These are phyloP conservation scores for Colletotrichum sp. DNA, from an alignment of 2,329 filamentous ascomycete genomes.

Conservation along the genomic window DNA sequence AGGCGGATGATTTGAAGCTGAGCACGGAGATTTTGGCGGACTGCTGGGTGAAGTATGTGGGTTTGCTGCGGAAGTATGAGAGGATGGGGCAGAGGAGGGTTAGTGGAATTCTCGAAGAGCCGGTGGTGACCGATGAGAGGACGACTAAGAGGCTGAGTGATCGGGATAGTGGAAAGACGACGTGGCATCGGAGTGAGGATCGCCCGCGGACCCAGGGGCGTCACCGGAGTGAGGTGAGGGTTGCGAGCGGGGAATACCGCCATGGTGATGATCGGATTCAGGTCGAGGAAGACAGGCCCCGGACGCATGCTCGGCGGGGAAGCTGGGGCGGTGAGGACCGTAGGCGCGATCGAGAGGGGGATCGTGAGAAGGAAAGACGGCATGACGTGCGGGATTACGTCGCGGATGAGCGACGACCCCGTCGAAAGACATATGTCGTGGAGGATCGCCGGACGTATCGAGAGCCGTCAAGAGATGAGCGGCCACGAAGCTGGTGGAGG, in stretches of 20 bases:
- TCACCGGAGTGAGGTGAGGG: background rate
- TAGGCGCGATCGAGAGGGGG: background rate
- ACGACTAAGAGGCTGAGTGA: background rate
- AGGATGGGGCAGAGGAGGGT: conserved; percentile 2
- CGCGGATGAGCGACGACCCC: background rate
- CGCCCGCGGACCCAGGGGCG: background rate
- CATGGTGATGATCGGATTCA: background rate
- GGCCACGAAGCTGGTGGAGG: background rate
- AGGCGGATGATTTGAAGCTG: conserved; percentile 3
- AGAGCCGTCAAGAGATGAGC: background rate
- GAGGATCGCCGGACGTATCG: background rate
- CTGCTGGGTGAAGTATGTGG: conserved; percentile 12
- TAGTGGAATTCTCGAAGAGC: background rate
- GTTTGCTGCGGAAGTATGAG: conserved; percentile 12
- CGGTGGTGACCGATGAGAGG: background rate
- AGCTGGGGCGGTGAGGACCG: background rate
- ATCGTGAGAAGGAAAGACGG: background rate
- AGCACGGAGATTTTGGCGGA: conserved; percentile 4
- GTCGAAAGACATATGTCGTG: background rate
- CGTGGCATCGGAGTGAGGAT: background rate
- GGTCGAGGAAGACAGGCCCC: background rate
- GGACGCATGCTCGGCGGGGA: background rate
- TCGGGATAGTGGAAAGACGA: background rate
- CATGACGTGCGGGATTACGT: background rate
- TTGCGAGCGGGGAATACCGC: background rate